Base-by-base conservation (phyloP, 208 protist genomes). In the Crithidia acanthocephali region DNA sequence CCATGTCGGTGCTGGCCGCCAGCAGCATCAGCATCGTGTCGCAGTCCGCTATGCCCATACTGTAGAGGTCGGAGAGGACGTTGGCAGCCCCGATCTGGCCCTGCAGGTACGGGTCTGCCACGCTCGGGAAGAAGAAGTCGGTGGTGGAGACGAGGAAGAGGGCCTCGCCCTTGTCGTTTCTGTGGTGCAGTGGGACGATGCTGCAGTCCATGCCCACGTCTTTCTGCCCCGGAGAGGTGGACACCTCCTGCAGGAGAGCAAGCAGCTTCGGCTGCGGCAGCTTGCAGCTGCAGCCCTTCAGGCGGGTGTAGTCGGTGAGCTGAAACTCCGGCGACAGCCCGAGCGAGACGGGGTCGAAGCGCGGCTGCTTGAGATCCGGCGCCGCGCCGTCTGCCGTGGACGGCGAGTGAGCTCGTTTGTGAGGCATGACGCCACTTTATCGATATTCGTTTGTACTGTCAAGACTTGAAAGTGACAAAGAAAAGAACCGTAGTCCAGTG, bases 21-120 rank as follows among this genome's bases (percentile, higher is more conserved):
- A 99, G 82, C 37, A 99, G 69, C 97, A 99, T 99, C 44, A 99
- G 84, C 84, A 99, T 85, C 44, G 94, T 99, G 72, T 98, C 97
- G 72, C 92, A 97, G 15, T 98, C 84, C 18, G 75, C 47, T 44
- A 98, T 93, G 61, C 98, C 98, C 90, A 99, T 97, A 55, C 93
- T 95, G 80, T 99, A 99, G 25, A 99, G 70, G 76, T 99, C 98
- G 27, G 93, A 98, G n/a, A 99, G 76, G 45, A 99, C 97, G 75
- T 99, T 99, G 13, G 97, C 97, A 52, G 93, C 96, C 10, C 93
- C 97, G 65, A 99, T 98, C 61, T 95, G 85, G 10, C 97, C 97
- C 67, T 98, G 94, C 23, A 97, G 51, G 58, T 95, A 99, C 20
- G 98, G 97, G 65, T 99, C 97, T 25, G 98, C 97, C 13, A 99